Evolutionary conservation across 805 yeast species (phyloP).

Genomic region (Schwanniomyces polymorphus): DNA sequence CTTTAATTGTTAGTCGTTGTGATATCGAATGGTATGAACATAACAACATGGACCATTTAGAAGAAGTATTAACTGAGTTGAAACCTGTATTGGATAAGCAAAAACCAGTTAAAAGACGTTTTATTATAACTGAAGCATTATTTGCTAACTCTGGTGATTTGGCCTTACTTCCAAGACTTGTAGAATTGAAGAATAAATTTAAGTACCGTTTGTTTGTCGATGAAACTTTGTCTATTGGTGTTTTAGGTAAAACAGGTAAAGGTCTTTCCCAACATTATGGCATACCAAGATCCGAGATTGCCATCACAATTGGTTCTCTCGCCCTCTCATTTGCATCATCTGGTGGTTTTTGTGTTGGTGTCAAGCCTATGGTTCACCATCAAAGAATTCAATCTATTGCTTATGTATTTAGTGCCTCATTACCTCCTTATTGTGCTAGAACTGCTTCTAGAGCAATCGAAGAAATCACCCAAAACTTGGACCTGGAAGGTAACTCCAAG

Average conservation of each 20-base stretch:
- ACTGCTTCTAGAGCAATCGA: conserved; percentile 57
- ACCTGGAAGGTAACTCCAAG: conserved; percentile 32
- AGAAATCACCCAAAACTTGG: conserved; percentile 40
- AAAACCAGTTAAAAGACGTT: conserved; percentile 81
- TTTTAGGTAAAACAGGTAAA: conserved; percentile 79
- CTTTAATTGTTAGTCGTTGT: conserved; percentile 82
- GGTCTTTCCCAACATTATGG: conserved; percentile 78
- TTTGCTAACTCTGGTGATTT: conserved; percentile 82
- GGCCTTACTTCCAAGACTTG: conserved; percentile 64
- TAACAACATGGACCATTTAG: conserved; percentile 83
- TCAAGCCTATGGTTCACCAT: conserved; percentile 77
- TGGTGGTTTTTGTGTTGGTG: conserved; percentile 95
- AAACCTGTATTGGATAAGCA: conserved; percentile 61
- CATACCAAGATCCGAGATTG: conserved; percentile 69
- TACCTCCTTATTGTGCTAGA: conserved; percentile 87
- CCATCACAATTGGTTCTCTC: conserved; percentile 84
- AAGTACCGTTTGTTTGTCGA: conserved; percentile 87
- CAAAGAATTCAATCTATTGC: conserved; percentile 90
- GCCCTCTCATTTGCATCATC: conserved; percentile 79
- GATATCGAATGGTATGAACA: conserved; percentile 83
- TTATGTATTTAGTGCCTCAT: conserved; percentile 89
- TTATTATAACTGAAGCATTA: conserved; percentile 88
- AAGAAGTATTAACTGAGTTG: conserved; percentile 60
- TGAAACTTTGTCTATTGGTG: conserved; percentile 85
- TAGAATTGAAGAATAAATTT: conserved; percentile 74